Percentiles rank a stretch among this genome's conserved stretches.
phyloP scores from a whole-genome alignment of 2,329 filamentous ascomycete genomes.

The Tolypocladium paradoxum region DNA sequence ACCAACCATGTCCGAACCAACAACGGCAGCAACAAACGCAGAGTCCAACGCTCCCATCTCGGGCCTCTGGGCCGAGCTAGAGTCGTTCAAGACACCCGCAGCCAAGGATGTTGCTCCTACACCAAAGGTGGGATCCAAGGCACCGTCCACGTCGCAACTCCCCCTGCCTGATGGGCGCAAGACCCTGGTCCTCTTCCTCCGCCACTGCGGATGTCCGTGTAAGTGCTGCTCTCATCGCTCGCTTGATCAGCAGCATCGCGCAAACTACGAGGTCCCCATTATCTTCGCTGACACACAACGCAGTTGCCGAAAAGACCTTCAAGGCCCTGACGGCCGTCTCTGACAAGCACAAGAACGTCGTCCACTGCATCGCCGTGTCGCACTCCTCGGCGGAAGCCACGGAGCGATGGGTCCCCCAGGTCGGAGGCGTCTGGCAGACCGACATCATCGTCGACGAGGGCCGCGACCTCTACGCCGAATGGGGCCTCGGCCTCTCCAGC shows the following conservation, averaged over 20 bases:
- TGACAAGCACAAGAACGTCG: conserved; percentile 30
- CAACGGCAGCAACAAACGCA: neutral
- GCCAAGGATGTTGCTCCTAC: conserved; percentile 31
- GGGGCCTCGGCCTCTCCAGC: conserved; percentile 52
- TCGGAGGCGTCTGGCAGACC: conserved; percentile 46
- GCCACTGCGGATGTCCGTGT: conserved; percentile 69
- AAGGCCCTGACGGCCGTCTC: conserved; percentile 41
- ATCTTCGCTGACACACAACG: neutral
- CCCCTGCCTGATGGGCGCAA: conserved; percentile 43
- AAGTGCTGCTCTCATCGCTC: conserved; percentile 14
- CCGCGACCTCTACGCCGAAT: conserved; percentile 50
- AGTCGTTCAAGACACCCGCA: conserved; percentile 29
- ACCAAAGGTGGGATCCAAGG: conserved; percentile 42
- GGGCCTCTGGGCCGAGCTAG: conserved; percentile 25
- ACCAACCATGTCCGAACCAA: conserved; percentile 3
- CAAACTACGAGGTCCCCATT: neutral
- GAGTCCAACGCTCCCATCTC: conserved; percentile 3
- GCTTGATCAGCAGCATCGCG: neutral
- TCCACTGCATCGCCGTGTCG: conserved; percentile 52
- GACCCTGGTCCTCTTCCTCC: conserved; percentile 54
- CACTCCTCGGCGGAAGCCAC: conserved; percentile 45
- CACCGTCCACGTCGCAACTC: conserved; percentile 43
- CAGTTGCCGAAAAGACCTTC: conserved; percentile 61
- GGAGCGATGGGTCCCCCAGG: conserved; percentile 43
- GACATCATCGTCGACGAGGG: conserved; percentile 49